Percentiles rank a stretch among this genome's conserved stretches.
Conservation (phyloP, 257 asterid genomes). For the Lantana camara region DNA sequence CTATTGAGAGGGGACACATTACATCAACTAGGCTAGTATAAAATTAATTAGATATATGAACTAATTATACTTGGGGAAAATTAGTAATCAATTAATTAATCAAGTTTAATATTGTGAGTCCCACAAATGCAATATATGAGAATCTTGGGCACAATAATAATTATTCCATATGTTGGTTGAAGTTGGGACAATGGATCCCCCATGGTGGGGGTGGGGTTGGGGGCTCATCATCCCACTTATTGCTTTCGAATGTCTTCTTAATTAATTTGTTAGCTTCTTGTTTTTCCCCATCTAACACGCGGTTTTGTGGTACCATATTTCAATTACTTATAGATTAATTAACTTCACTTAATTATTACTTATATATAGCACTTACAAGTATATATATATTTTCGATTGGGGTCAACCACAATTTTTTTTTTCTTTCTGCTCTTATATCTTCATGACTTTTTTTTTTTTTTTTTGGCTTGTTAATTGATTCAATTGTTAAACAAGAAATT, state of each 20-base stretch:
- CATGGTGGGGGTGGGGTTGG: constrained; percentile 39
- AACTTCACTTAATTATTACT: constrained; percentile 11
- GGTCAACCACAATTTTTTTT: constrained; percentile 13
- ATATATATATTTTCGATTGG: neutral
- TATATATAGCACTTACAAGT: neutral
- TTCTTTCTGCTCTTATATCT: neutral
- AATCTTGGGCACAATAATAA: constrained; percentile 72
- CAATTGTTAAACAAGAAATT: too few relatives aligned
- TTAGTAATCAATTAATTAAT: constrained; percentile 7
- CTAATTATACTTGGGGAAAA: constrained; percentile 3
- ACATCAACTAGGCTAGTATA: constrained; percentile 36
- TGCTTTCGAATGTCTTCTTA: constrained; percentile 47
- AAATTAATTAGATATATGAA: constrained; percentile 13
- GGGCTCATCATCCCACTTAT: constrained; percentile 62
- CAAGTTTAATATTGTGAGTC: constrained; percentile 28
- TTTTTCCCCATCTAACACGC: constrained; percentile 40
- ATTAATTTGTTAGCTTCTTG: constrained; percentile 22
- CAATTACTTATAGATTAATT: constrained; percentile 4
- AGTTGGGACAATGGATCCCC: constrained; percentile 68
- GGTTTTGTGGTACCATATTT: constrained; percentile 35
- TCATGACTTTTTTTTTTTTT: neutral
- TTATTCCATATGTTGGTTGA: constrained; percentile 85
- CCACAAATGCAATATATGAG: constrained; percentile 48
- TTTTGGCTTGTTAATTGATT: neutral
- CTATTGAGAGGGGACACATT: constrained; percentile 43